phyloP scores from a whole-genome alignment of 164 flowering plant genomes.

The Magnolia sinica region DNA sequence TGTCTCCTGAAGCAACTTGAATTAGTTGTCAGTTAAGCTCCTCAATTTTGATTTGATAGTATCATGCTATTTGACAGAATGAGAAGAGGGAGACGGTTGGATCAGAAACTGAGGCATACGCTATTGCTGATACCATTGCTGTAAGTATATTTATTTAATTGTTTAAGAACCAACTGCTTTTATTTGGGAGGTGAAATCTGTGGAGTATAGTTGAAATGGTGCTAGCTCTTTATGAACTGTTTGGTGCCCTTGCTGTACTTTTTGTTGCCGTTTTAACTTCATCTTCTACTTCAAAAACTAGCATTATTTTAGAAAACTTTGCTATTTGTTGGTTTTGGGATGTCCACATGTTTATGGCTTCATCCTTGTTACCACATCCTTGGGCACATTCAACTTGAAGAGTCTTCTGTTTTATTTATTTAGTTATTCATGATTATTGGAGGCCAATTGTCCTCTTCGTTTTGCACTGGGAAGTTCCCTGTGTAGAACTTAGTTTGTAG shows the following conservation, averaged over 20 bases:
- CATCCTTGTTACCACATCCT: no score
- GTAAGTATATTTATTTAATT: constrained; percentile 43
- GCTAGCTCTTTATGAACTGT: not conserved
- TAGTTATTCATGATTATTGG: no score
- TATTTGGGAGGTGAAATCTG: not conserved
- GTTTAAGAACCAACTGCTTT: not conserved
- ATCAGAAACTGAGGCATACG: constrained; percentile 88
- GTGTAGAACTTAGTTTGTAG: no score
- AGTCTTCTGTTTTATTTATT: no score
- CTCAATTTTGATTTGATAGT: constrained; percentile 9
- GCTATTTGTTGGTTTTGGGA: not conserved
- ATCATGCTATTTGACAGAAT: constrained; percentile 42
- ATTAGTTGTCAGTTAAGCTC: not conserved
- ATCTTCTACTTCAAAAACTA: not conserved
- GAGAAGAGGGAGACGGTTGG: constrained; percentile 78
- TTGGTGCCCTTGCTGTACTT: not conserved
- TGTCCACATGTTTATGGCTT: not conserved
- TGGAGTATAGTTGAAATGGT: not conserved
- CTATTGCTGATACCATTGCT: constrained; percentile 80
- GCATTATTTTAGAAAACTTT: not conserved
- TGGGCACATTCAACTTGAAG: no score
- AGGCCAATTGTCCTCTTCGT: no score
- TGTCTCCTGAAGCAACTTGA: constrained; percentile 1
- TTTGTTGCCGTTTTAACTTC: not conserved
- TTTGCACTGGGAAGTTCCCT: no score